These are phyloP conservation scores for Carex scoparia DNA, from an alignment of 176 grass and related monocot genomes.

Conservation along the genomic window DNA sequence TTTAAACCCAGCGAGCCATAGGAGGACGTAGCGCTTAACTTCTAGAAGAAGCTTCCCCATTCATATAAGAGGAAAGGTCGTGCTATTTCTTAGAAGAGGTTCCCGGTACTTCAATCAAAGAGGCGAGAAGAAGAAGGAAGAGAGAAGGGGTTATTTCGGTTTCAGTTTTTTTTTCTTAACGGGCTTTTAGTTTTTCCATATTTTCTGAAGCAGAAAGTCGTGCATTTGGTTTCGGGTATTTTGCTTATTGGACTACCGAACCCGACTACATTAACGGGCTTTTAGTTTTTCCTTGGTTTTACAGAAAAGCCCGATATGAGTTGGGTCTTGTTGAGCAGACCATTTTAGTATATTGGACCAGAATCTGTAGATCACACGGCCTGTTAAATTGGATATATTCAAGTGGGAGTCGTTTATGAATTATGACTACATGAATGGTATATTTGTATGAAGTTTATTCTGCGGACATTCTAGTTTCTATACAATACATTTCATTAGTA, in stretches of 20 bases:
- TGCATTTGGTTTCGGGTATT: no score
- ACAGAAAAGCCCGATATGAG: background rate
- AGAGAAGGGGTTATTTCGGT: background rate
- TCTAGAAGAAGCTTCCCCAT: slow-evolving; percentile 59
- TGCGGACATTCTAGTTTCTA: no score
- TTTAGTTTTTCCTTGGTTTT: background rate
- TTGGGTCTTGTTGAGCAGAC: background rate
- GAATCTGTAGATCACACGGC: background rate
- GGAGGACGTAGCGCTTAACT: slow-evolving; percentile 45
- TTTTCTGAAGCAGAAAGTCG: background rate
- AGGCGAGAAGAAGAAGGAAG: background rate
- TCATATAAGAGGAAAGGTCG: background rate
- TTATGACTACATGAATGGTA: no score
- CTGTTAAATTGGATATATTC: background rate
- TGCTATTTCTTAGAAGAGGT: background rate
- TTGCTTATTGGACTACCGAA: no score
- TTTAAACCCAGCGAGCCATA: slow-evolving; percentile 81
- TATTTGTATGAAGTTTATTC: no score
- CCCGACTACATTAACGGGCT: no score
- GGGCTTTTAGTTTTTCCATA: background rate
- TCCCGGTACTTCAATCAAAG: slow-evolving; percentile 18
- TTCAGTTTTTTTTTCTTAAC: background rate
- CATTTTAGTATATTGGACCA: background rate
- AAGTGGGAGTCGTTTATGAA: background rate
- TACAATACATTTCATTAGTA: no score